phyloP scores from a whole-genome alignment of 139 green algal species.

The Chlorella sp. region DNA sequence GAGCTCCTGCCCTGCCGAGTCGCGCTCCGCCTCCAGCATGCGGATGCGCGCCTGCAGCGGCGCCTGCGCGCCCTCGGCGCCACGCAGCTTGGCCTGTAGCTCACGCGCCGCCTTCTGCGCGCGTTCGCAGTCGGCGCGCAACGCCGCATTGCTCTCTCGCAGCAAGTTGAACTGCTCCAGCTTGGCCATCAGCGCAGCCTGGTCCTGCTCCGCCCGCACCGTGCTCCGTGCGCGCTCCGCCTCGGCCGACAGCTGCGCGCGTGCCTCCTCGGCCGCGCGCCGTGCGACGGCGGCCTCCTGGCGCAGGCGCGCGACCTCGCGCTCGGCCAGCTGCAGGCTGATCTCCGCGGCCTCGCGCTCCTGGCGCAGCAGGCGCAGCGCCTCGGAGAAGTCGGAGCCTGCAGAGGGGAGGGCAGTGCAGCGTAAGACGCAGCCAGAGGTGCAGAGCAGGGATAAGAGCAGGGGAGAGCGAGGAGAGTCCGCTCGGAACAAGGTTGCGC shows the following conservation, averaged over 20 bases:
- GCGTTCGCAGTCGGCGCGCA: slow-evolving; percentile 33
- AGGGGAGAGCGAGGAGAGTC: background rate
- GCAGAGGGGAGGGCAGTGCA: background rate
- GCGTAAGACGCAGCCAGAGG: no score
- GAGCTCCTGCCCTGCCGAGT: slow-evolving; percentile 34
- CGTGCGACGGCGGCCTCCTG: slow-evolving; percentile 22
- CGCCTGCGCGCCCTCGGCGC: slow-evolving; percentile 12
- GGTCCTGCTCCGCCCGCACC: slow-evolving; percentile 35
- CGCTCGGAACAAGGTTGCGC: background rate
- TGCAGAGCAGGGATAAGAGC: no score
- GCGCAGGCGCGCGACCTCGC: slow-evolving; percentile 43
- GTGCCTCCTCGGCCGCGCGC: slow-evolving; percentile 41
- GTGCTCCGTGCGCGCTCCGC: slow-evolving; percentile 23
- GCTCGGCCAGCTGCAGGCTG: slow-evolving; percentile 44
- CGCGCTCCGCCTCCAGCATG: slow-evolving; percentile 24
- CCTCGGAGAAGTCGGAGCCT: slow-evolving; percentile 40
- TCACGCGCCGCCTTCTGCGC: slow-evolving; percentile 1
- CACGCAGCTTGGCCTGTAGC: slow-evolving; percentile 11
- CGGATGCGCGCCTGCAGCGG: slow-evolving; percentile 30
- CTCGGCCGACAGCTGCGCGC: slow-evolving; percentile 34
- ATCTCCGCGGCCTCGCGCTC: slow-evolving; percentile 51
- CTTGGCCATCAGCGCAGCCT: slow-evolving; percentile 32
- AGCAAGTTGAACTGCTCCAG: slow-evolving; percentile 56
- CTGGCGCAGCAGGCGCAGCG: slow-evolving; percentile 48
- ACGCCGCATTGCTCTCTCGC: slow-evolving; percentile 51